phyloP scores from a whole-genome alignment of 805 yeast species.

The Sungouiella blattae region DNA sequence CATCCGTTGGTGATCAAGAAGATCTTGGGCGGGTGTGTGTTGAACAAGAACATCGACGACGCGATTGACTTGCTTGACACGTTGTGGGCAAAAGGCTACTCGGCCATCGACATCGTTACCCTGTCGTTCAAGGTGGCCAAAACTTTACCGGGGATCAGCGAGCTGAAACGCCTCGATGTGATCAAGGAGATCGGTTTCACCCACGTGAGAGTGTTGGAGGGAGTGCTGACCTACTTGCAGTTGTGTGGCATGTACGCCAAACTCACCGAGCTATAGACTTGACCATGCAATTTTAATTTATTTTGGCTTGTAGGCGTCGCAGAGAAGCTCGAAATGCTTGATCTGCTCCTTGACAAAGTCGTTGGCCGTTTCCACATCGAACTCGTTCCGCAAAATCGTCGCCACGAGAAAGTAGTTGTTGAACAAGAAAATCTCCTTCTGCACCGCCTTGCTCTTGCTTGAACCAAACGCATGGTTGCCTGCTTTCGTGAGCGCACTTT shows the following conservation, averaged over 20 bases:
- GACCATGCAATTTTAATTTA: too few relatives aligned
- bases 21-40: conserved; percentile 45
- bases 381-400: conserved; percentile 49
- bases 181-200: conserved; percentile 85
- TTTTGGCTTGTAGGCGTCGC: conserved; percentile 34
- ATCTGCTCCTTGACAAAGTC: conserved; percentile 34
- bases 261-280: too few relatives aligned
- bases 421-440: conserved; percentile 67
- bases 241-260: conserved; percentile 78
- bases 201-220: conserved; percentile 91
- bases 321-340: conserved; percentile 36
- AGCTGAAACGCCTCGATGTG: conserved; percentile 66
- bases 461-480: conserved; percentile 41
- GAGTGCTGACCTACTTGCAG: conserved; percentile 85
- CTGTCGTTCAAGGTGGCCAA: conserved; percentile 88
- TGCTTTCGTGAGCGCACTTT: conserved; percentile 68
- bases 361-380: conserved; percentile 16
- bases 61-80: conserved; percentile 61
- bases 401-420: conserved; percentile 64
- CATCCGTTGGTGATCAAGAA: conserved; percentile 83
- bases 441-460: conserved; percentile 34
- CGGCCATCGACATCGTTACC: conserved; percentile 88
- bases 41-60: conserved; percentile 50
- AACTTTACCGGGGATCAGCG: conserved; percentile 63
- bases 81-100: conserved; percentile 87